phyloP scores from a whole-genome alignment of 2,329 filamentous ascomycete species.

The Myriosclerotinia duriaeana region DNA sequence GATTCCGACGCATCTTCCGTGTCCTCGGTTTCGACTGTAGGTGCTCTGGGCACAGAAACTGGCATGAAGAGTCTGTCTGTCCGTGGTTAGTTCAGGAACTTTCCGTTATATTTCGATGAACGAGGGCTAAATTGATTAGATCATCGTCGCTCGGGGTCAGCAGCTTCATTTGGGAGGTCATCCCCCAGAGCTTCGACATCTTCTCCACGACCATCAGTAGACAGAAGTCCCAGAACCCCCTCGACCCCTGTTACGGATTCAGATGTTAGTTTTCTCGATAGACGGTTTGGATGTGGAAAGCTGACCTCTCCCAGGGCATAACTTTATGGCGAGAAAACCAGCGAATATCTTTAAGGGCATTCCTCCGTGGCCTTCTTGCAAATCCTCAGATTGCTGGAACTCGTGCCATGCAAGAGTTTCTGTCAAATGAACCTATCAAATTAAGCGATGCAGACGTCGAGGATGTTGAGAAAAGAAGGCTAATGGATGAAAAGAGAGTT shows the following conservation, averaged over 20 bases:
- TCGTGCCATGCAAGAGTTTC: constrained; percentile 79
- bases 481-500: constrained; percentile 81
- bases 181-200: constrained; percentile 19
- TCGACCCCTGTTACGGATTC: constrained; percentile 13
- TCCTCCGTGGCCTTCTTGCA: constrained; percentile 79
- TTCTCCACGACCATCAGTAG: constrained; percentile 23
- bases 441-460: constrained; percentile 78
- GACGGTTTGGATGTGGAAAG: too few relatives aligned
- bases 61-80: constrained; percentile 45
- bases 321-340: constrained; percentile 83
- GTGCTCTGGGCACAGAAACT: constrained; percentile 26
- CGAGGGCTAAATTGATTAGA: constrained; percentile 25
- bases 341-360: constrained; percentile 85
- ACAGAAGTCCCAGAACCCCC: constrained; percentile 8
- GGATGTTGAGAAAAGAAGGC: constrained; percentile 77
- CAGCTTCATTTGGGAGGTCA: constrained; percentile 23
- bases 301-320: constrained; percentile 42
- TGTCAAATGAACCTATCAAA: constrained; percentile 69
- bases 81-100: constrained; percentile 40
- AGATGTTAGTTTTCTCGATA: constrained; percentile 25
- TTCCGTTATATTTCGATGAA: background rate
- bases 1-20: constrained; percentile 75
- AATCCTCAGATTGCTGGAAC: constrained; percentile 83
- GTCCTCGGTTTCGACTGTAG: constrained; percentile 50
- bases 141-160: constrained; percentile 28